Base-by-base conservation (phyloP, 495 filamentous ascomycete genomes). In the Aspergillus ellipticus region DNA sequence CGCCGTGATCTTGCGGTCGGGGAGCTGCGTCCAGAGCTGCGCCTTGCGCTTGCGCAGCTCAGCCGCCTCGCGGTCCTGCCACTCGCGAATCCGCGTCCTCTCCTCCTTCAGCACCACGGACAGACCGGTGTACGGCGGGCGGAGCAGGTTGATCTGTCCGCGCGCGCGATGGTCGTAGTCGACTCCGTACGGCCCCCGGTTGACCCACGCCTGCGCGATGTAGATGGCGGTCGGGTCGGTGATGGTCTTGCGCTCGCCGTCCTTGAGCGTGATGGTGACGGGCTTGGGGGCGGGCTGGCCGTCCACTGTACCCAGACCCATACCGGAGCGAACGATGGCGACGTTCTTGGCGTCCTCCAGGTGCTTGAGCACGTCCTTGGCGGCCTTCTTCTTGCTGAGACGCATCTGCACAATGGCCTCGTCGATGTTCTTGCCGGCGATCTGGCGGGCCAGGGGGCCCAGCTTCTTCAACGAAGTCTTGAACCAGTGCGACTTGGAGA, bases 351-450 rank as follows among this genome's bases (percentile, higher is more conserved):
- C 92, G 50, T 85, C 72, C 67, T 90, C 79, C 16, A 98, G 77
- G 71, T 94, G 89, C 60, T 79, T 81, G 53, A 79, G 67, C 13
- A 97, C 88, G 63, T 96, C 89, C 65, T 79, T 77, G 10, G 94
- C 90, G 47, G 84, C 89, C 79, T 90, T 92, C 84, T 98, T 98
- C 81, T 89, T 88, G 71, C 85, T 90, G 73, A 92, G 96, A 33
- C 86, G 84, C 93, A 98, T 96, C 80, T 98, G 94, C 59, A 87
- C 72, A 55, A 97, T 89, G 13, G 94, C 94, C 28, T 98, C 93
- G 41, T 89, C 90, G 61, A 98, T 77, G 24, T 85, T 86, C 85
- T 96, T 97, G 37, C 94, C 94, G 0, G 82, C 76, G 64, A 98
- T 94, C 76, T 97, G 94, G 26, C 85, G 80, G 31, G 92, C 89